Evolutionary conservation across 2,329 filamentous ascomycete species (phyloP).

Genomic region (Fusarium fracticaudum): DNA sequence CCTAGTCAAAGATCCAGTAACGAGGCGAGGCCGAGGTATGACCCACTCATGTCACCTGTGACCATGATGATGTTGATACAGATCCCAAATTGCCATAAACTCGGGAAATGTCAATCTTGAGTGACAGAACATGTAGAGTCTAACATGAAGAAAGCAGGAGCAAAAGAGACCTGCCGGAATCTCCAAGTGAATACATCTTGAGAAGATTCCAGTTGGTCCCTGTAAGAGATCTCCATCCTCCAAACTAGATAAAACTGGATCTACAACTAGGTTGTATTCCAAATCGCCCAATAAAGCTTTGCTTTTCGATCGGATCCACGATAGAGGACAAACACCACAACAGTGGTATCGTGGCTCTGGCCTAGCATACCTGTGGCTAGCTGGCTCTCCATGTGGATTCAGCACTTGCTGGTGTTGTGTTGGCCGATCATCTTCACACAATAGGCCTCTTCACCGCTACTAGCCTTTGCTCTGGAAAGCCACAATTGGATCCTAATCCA

Average conservation of each 20-base stretch:
- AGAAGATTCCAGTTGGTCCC: neutral
- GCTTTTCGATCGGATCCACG: neutral
- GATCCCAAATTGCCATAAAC: neutral
- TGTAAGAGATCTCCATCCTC: slow-evolving; percentile 4
- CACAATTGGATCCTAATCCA: neutral
- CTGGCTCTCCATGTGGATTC: neutral
- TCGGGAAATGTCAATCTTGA: neutral
- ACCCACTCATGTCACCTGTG: neutral
- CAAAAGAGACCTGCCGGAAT: neutral
- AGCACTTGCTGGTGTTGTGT: slow-evolving; percentile 21
- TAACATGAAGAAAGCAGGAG: neutral
- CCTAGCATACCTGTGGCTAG: neutral
- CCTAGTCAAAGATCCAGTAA: neutral
- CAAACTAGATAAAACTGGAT: slow-evolving; percentile 16
- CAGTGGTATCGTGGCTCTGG: slow-evolving; percentile 1
- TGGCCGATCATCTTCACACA: neutral
- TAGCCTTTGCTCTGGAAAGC: neutral
- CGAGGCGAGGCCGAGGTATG: slow-evolving; percentile 1
- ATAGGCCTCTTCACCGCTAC: neutral
- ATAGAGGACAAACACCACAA: neutral
- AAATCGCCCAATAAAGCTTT: slow-evolving; percentile 11
- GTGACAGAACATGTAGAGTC: neutral
- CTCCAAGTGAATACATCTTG: neutral
- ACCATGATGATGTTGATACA: neutral
- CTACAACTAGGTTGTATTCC: slow-evolving; percentile 12